Evolutionary conservation across 1,284 basidiomycete species (phyloP), one percentile per base, ranked within the genome.

Genomic region (Microbotryum intermedium): DNA sequence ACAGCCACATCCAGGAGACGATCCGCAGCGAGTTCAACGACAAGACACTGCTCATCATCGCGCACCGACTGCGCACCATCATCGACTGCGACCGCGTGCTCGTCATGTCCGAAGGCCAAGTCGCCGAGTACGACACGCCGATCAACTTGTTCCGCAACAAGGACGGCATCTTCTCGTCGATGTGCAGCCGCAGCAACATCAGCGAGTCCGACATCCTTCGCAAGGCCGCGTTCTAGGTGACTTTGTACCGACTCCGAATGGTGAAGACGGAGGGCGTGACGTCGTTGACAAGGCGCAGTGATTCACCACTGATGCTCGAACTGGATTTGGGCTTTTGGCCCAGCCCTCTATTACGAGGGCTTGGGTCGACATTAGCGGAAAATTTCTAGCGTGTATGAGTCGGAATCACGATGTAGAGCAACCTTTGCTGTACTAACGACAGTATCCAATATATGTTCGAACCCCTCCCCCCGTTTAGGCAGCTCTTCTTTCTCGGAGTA

Each of bases 1-100:
- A 93, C 74, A 78, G 82, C 62, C 86, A 85, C 65, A 89, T 92
- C 62, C 88, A 92, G 73, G 80, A 84, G 63, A 91, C 89, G n/a
- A 91, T 93, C 65, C 80, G 86, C 3, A 79, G 79, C 50, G 88
- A 90, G 76, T 92, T 92, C 76, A 76, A 77, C 50, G 83, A 87
- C 71, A 82, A 85, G 55, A 92, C 90, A 0, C 69, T 57, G 53
- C 68, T 62, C 44, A 59, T 57, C 13, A 72, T 69, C 49, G 60
- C 71, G 80, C 85, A 88, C 72, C 83, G 87, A 39, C 74, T 87
- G 62, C 79, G 82, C n/a, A 87, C 86, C 6, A 85, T 88, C 67
- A 83, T 87, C 61, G 79, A 82, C 29, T 87, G 85, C 71, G 85
- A 88, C 72, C 78, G 84, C 43, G 84, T 89, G 45, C 84, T 85